Evolutionary conservation across 73 alveolate genomes (phyloP), one percentile per base, ranked within the genome.

Genomic region (Paramecium octaurelia): DNA sequence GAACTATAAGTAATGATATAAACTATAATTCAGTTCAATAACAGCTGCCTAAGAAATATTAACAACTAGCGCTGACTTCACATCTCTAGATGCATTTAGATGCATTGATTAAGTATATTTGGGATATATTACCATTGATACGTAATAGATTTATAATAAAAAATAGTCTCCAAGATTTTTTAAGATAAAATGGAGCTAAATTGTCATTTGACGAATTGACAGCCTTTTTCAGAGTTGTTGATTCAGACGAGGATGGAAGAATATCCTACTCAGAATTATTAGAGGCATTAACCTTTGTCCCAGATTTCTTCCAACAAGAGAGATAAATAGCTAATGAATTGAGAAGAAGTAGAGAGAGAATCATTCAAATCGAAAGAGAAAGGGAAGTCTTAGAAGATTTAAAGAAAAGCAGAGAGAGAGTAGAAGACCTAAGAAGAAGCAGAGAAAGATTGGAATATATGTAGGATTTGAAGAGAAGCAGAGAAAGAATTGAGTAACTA

Each of bases 1-100:
- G n/a, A 80, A 80, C 31, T 80, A 44, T 46, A 80, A 80, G 91
- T 80, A 80, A 9, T 46, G 14, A 16, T 38, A 10, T 24, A 1
- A 80, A 12, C 6, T 20, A 42, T 11, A 20, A 80, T 20, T 12
- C 5, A 80, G 91, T 48, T 80, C 91, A 11, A 80, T 80, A 21
- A 80, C 91, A 2, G 91, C 91, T 80, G 91, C 91, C 24, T 43
- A 80, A 48, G 91, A 80, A 80, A 80, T 80, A n/a, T 46, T 80
- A 48, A 80, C 91, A 23, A 20, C 76, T 35, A 80, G 91, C 46
- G 71, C 50, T 6, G 91, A 80, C 21, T 80, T 80, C 8, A 80
- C 91, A 21, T 44, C 76, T 11, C 18, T 80, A 24, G 91, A 80
- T 43, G 91, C 91, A 9, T 80, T 80, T 23, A 80, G 91, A 80